Evolutionary conservation across 2,329 filamentous ascomycete genomes (phyloP), one percentile per base, ranked within the genome.

Genomic region (Periconia digitata): DNA sequence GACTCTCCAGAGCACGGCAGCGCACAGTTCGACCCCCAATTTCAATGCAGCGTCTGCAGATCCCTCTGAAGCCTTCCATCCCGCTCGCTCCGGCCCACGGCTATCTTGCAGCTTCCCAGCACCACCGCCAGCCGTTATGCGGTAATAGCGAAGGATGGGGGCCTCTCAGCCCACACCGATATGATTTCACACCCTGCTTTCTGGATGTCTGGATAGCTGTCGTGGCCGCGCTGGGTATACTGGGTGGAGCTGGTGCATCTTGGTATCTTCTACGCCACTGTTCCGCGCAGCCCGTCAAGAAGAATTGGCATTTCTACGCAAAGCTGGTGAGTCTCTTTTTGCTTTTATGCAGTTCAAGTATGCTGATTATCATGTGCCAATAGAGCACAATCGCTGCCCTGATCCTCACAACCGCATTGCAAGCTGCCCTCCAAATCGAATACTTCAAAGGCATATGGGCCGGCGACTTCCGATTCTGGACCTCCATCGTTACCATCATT

Each of bases 111-210:
- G 70, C 75, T 17, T 70, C 70, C 41, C 58, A 55, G 43, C 54
- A 59, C 43, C 60, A 69, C 46, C 74, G 75, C 56, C 88, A 95
- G 69, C 85, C 89, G 49, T 78, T 96, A 72, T 97, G 92, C 75
- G 84, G 87, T 70, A 94, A 96, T 73, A 78, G 80, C 46, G 92
- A 97, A 74, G 95, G 94, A 64, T 99, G 94, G 94, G 95, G 95
- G 1, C 94, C 94, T 18, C 69, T 99, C 68, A 96, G 91, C 73
- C 85, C 86, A 29, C 79, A 85, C 58, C 82, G 92, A 70, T 96
- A 90, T 73, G 94, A 99, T 75, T 91, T 99, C 64, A 97, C 94
- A 15, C 92, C 94, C 35, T 99, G 94, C 77, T 99, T 99, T 69
- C 85, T 97, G 63, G 95, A 99, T 70, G 83, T 95, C 18, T 92